These are phyloP conservation scores for Crithidia sp. DNA, from an alignment of 208 protist species.

Conservation along the genomic window DNA sequence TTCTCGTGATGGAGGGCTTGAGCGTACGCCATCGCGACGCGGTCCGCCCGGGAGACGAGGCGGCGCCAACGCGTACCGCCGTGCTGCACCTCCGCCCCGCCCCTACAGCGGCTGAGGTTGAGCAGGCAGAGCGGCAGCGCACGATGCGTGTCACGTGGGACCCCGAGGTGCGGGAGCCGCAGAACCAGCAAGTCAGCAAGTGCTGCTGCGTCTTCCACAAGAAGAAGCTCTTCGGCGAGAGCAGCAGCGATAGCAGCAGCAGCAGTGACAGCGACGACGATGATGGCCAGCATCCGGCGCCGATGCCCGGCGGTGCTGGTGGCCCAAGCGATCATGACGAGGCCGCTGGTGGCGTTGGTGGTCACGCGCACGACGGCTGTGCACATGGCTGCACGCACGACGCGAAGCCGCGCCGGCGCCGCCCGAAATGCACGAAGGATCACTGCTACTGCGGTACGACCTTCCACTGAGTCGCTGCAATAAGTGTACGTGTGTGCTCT, in stretches of 20 bases:
- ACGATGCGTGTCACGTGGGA: conserved; percentile 69
- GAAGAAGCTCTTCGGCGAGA: conserved; percentile 89
- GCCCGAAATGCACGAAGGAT: conserved; percentile 64
- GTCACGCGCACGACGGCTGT: conserved; percentile 10
- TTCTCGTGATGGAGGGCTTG: conserved; percentile 17
- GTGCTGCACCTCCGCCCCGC: conserved; percentile 39
- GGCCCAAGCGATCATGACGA: not conserved
- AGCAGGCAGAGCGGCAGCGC: conserved; percentile 22
- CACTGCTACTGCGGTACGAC: conserved; percentile 78
- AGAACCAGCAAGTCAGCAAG: conserved; percentile 82
- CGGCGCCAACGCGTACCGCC: conserved; percentile 30
- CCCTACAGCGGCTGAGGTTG: conserved; percentile 20
- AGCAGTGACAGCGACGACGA: conserved; percentile 29
- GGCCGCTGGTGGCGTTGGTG: not conserved
- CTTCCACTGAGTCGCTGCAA: conserved; percentile 45
- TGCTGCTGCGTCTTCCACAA: conserved; percentile 91
- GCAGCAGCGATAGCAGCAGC: conserved; percentile 65
- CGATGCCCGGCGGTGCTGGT: not conserved
- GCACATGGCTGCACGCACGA: conserved; percentile 13
- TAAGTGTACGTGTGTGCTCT: not conserved
- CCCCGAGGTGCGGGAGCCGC: conserved; percentile 45
- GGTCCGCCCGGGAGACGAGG: conserved; percentile 3
- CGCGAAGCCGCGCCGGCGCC: conserved; percentile 12
- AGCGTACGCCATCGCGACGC: conserved; percentile 12
- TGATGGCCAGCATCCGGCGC: not conserved